These are phyloP conservation scores for Plantago rigida DNA, from an alignment of 305 asterid species.

Conservation along the genomic window DNA sequence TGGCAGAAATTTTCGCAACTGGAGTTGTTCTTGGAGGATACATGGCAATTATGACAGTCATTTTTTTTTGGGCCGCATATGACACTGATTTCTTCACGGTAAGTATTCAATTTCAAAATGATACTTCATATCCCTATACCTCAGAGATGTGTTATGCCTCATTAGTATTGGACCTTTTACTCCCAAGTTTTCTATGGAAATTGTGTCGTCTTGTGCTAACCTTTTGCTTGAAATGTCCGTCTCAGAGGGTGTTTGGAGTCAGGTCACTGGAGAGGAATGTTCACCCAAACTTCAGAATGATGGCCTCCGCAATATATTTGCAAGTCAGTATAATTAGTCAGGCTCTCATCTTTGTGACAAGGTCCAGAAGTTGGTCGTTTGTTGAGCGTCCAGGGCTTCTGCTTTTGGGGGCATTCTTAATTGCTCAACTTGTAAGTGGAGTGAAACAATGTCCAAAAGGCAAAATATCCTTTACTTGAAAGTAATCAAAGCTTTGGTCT, in stretches of 20 bases:
- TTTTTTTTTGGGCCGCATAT: slow-evolving; percentile 68
- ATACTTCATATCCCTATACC: too few species aligned
- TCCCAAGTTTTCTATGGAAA: too few species aligned
- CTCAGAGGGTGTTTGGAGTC: slow-evolving; percentile 53
- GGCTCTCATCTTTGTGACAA: slow-evolving; percentile 62
- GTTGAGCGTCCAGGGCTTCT: slow-evolving; percentile 66
- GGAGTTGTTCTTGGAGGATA: slow-evolving; percentile 62
- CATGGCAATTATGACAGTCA: slow-evolving; percentile 65
- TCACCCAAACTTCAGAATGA: slow-evolving; percentile 35
- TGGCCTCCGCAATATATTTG: slow-evolving; percentile 67
- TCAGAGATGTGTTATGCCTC: neutral
- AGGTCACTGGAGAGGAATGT: slow-evolving; percentile 37
- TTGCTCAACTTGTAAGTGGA: slow-evolving; percentile 60
- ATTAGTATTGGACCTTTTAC: neutral
- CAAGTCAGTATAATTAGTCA: slow-evolving; percentile 74
- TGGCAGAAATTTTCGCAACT: slow-evolving; percentile 61
- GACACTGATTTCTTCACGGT: slow-evolving; percentile 63
- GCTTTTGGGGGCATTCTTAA: slow-evolving; percentile 46
- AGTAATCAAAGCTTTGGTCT: slow-evolving; percentile 12
- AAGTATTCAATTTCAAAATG: neutral
- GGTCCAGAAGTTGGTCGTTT: slow-evolving; percentile 64
- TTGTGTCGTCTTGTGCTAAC: neutral
- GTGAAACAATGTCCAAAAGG: neutral
- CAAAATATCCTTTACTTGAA: slow-evolving; percentile 1
- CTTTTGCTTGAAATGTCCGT: neutral